phyloP scores from a whole-genome alignment of 768 basidiomycete species.

The Naganishia friedmannii region DNA sequence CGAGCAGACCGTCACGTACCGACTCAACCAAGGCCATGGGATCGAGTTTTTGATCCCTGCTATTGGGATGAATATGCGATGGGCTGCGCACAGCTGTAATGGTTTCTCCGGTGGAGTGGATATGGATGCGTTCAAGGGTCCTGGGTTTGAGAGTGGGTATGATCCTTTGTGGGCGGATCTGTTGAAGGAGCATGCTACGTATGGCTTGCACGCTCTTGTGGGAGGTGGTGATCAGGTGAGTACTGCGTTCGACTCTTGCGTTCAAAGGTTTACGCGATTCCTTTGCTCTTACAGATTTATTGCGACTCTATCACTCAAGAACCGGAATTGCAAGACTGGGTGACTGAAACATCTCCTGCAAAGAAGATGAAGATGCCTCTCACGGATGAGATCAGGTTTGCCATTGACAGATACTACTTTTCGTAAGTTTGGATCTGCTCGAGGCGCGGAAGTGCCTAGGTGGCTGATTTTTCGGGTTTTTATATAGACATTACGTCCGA shows the following conservation, averaged over 20 bases:
- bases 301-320: constrained; percentile 72
- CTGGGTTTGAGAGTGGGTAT: constrained; percentile 74
- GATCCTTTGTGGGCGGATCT: constrained; percentile 93
- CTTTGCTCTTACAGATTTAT: constrained; percentile 55
- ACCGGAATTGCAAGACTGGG: constrained; percentile 63
- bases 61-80: constrained; percentile 75
- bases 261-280: neutral
- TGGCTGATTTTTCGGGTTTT: neutral
- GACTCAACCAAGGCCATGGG: constrained; percentile 73
- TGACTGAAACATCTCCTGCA: constrained; percentile 61
- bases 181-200: constrained; percentile 71
- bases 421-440: constrained; percentile 29
- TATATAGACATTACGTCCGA: constrained; percentile 75
- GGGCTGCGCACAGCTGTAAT: constrained; percentile 67
- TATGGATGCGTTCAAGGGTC: constrained; percentile 53
- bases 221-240: constrained; percentile 81
- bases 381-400: constrained; percentile 67
- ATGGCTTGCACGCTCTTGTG: constrained; percentile 84
- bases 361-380: constrained; percentile 63
- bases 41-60: constrained; percentile 82
- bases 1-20: constrained; percentile 77
- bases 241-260: neutral
- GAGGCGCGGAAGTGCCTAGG: neutral
- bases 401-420: constrained; percentile 65
- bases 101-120: constrained; percentile 69